Conservation (phyloP, 148 eudicot species). For the Rhododendron griersonianum region DNA sequence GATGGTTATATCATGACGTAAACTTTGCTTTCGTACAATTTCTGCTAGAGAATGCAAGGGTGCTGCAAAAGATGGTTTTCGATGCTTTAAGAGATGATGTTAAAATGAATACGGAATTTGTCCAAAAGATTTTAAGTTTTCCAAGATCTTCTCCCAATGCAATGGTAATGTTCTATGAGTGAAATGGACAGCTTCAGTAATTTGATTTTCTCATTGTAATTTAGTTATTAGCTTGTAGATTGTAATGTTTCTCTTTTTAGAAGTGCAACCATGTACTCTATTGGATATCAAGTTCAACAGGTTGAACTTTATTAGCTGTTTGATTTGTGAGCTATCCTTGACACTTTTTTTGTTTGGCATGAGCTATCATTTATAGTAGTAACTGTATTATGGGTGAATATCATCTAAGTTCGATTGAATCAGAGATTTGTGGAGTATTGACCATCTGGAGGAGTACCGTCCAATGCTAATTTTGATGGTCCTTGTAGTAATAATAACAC, state of each 20-base stretch:
- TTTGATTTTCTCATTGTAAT: not conserved
- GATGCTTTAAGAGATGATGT: not conserved
- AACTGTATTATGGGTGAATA: no score
- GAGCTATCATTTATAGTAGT: not conserved
- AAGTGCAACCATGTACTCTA: not conserved
- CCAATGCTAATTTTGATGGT: not conserved
- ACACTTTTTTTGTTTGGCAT: no score
- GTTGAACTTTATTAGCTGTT: not conserved
- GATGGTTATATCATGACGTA: not conserved
- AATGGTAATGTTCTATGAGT: not conserved
- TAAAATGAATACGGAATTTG: not conserved
- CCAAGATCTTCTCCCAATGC: not conserved
- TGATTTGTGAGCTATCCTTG: not conserved
- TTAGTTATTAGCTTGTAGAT: not conserved
- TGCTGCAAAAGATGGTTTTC: not conserved
- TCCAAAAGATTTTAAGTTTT: not conserved
- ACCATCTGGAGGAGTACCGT: not conserved
- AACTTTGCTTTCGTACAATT: not conserved
- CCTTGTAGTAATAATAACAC: not conserved
- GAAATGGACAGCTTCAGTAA: not conserved
- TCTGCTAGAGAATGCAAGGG: not conserved
- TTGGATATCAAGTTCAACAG: not conserved
- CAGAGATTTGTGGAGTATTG: not conserved
- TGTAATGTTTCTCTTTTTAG: not conserved
- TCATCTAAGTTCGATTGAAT: no score